Conservation (phyloP, 352 stramenopile species). For the Phytophthora pisi region DNA sequence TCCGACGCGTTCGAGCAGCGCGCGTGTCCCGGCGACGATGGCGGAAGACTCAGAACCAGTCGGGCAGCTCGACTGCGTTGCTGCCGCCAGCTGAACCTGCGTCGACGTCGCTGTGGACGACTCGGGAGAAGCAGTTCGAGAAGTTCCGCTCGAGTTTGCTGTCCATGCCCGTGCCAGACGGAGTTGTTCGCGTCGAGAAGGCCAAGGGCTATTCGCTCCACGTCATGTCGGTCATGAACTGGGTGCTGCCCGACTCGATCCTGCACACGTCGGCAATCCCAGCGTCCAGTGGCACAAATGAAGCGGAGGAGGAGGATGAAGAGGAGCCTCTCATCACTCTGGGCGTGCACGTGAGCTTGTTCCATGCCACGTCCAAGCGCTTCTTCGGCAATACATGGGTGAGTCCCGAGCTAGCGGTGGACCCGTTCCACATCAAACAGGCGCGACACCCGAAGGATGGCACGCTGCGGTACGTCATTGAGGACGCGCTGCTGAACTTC, state of each 20-base stretch:
- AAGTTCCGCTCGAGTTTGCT: conserved; percentile 68
- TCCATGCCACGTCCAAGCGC: conserved; percentile 79
- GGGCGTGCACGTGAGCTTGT: conserved; percentile 89
- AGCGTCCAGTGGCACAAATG: conserved; percentile 22
- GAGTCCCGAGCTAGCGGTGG: conserved; percentile 64
- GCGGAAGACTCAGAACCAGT: conserved; percentile 13
- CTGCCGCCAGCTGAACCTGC: conserved; percentile 24
- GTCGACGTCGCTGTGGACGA: conserved; percentile 53
- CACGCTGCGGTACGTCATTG: conserved; percentile 56
- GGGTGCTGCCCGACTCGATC: conserved; percentile 65
- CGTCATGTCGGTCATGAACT: conserved; percentile 69
- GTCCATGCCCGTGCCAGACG: conserved; percentile 68
- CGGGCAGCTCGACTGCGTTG: conserved; percentile 11
- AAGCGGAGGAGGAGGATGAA: conserved; percentile 42
- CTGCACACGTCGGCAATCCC: conserved; percentile 40
- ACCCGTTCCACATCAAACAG: conserved; percentile 58
- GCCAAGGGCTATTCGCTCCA: conserved; percentile 68
- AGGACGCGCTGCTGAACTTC: conserved; percentile 63
- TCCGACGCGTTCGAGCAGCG: conserved; percentile 19
- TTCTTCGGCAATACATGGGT: conserved; percentile 95
- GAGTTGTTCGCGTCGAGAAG: conserved; percentile 56
- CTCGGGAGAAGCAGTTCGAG: conserved; percentile 79
- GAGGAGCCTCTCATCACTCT: conserved; percentile 65
- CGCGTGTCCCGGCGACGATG: conserved; percentile 25
- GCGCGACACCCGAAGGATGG: conserved; percentile 50